Base-by-base conservation (phyloP, 352 stramenopile genomes). In the Globisporangium acanthophoron region DNA sequence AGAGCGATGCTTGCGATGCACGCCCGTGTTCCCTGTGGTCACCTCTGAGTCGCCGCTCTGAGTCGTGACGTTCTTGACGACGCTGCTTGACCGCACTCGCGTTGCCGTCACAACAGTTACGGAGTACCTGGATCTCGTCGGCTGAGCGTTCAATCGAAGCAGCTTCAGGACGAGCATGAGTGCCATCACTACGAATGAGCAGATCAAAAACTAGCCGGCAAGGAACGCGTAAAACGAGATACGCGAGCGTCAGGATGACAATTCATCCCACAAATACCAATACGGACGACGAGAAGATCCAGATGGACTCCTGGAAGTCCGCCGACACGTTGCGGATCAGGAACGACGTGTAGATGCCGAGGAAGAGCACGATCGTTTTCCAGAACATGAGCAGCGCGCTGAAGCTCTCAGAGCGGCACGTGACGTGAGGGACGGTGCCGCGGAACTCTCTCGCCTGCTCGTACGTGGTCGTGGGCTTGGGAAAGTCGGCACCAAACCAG, bases 201-300 rank as follows among this genome's bases (percentile, higher is more conserved):
- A 70, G 5, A 81, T 5, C 9, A 74, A 20, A 4, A 78, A 48
- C 13, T 58, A 29, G 7, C 24, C 45, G 2, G 67, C 46, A 6
- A 70, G 49, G 47, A 78, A 78, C 13, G 52, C 41, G 44, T 65
- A 73, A 20, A 73, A 39, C 67, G n/a, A 78, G 44, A 47, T 81
- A 81, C 9, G 73, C 60, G n/a, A 81, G 54, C 33, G 67, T 59
- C 9, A 81, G 31, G 5, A 81, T 60, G 11, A 81, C 50, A 2
- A 76, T 31, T 16, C 65, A 66, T 3, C 52, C 58, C 16, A 76
- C 33, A 3, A 76, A 33, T 45, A 79, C 64, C 37, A 74, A 58
- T 1, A 73, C 33, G 13, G 52, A 56, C 6, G 69, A 65, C 12
- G 62, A 58, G 52, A 76, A 76, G 43, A 76, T 59, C 54, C 54